Evolutionary conservation across 2,329 filamentous ascomycete genomes (phyloP).

Genomic region (Acrodontium crateriforme): DNA sequence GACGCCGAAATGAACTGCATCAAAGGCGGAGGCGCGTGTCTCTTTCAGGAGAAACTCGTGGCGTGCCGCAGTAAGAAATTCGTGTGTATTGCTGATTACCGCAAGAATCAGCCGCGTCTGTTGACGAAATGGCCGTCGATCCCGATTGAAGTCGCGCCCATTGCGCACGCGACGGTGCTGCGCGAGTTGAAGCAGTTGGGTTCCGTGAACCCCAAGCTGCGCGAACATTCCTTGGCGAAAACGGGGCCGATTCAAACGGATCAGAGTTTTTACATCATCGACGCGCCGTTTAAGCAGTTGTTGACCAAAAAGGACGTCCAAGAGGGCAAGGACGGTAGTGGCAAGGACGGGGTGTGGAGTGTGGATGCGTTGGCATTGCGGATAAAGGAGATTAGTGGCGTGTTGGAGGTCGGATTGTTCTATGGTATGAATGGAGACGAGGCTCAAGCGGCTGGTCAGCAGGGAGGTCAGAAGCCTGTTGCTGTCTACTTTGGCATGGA

Average conservation of each 20-base stretch:
- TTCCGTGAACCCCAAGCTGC: slow-evolving; percentile 53
- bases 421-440: slow-evolving; percentile 65
- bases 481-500: slow-evolving; percentile 92
- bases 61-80: slow-evolving; percentile 41
- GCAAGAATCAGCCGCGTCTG: slow-evolving; percentile 71
- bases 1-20: slow-evolving; percentile 92
- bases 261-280: slow-evolving; percentile 79
- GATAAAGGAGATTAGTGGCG: slow-evolving; percentile 71
- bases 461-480: slow-evolving; percentile 76
- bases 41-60: slow-evolving; percentile 96
- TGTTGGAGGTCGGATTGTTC: slow-evolving; percentile 88
- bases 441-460: slow-evolving; percentile 41
- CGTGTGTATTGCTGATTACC: slow-evolving; percentile 50
- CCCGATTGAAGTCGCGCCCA: slow-evolving; percentile 84
- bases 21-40: slow-evolving; percentile 92
- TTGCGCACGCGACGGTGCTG: slow-evolving; percentile 66
- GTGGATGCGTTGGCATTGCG: slow-evolving; percentile 58
- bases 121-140: slow-evolving; percentile 67
- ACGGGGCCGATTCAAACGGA: slow-evolving; percentile 75
- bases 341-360: slow-evolving; percentile 55
- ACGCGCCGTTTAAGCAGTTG: slow-evolving; percentile 70
- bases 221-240: slow-evolving; percentile 61
- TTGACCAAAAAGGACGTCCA: slow-evolving; percentile 46
- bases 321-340: slow-evolving; percentile 27
- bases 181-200: slow-evolving; percentile 59